These are phyloP conservation scores for Podospora pseudocomata DNA, from an alignment of 495 filamentous ascomycete species.

Conservation along the genomic window DNA sequence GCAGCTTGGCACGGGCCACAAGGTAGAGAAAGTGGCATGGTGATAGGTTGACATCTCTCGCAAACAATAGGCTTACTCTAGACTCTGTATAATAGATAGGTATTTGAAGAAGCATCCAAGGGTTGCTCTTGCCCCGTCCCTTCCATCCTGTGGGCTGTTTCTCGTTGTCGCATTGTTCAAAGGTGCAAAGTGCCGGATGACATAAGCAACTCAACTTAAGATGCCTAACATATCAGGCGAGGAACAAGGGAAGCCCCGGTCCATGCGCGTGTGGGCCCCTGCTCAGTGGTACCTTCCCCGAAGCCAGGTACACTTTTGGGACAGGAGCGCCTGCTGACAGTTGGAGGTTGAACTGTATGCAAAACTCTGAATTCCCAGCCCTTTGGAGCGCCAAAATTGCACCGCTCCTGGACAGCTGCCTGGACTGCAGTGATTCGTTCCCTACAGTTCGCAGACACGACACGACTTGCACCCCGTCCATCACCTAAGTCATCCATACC, in stretches of 20 bases:
- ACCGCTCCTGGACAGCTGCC: neutral
- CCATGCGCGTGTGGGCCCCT: neutral
- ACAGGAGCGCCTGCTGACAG: slow-evolving; percentile 1
- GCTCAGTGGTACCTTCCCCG: slow-evolving; percentile 1
- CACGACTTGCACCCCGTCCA: neutral
- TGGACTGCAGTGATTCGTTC: neutral
- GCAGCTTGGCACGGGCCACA: slow-evolving; percentile 13
- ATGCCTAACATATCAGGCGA: slow-evolving; percentile 1
- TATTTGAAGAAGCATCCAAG: neutral
- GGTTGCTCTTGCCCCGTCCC: neutral
- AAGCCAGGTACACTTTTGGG: neutral
- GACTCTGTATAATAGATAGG: neutral
- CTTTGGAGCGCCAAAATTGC: slow-evolving; percentile 1
- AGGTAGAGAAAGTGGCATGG: neutral
- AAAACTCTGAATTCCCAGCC: slow-evolving; percentile 3
- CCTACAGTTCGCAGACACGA: neutral
- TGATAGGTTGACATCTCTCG: neutral
- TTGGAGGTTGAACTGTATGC: neutral
- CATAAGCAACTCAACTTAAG: neutral
- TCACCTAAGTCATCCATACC: neutral
- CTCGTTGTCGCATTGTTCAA: neutral
- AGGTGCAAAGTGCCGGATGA: neutral
- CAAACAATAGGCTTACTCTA: neutral
- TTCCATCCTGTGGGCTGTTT: neutral
- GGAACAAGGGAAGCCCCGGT: neutral